A percentile compares a stretch with the other conserved stretches of the same genome.
These are phyloP conservation scores for Aspergillus udagawae DNA, from an alignment of 2,329 filamentous ascomycete species.

Conservation along the genomic window DNA sequence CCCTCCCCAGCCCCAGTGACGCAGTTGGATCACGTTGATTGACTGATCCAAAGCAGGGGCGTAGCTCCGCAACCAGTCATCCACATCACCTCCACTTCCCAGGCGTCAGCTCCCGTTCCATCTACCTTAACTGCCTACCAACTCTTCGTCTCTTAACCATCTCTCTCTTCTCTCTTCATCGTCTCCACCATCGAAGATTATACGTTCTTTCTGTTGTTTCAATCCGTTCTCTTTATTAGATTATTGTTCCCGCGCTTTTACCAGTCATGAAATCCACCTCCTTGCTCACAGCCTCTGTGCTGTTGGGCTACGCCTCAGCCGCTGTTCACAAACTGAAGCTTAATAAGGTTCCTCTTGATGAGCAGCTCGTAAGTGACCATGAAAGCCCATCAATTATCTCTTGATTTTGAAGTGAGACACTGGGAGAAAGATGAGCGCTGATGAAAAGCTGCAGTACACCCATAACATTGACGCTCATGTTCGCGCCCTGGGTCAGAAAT, in stretches of 20 bases:
- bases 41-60: slow-evolving; percentile 8
- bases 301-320: slow-evolving; percentile 78
- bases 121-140: slow-evolving; percentile 3
- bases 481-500: slow-evolving; percentile 86
- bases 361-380: slow-evolving; percentile 73
- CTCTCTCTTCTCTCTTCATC: slow-evolving; percentile 21
- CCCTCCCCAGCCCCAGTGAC: slow-evolving; percentile 16
- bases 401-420: background rate
- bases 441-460: slow-evolving; percentile 55
- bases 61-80: slow-evolving; percentile 23
- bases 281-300: slow-evolving; percentile 71
- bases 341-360: slow-evolving; percentile 87
- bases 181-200: slow-evolving; percentile 14
- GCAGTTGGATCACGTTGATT: slow-evolving; percentile 18
- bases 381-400: background rate
- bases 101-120: slow-evolving; percentile 24
- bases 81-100: slow-evolving; percentile 17
- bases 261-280: slow-evolving; percentile 77
- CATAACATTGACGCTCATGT: slow-evolving; percentile 78
- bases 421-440: background rate
- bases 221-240: background rate
- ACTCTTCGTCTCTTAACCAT: slow-evolving; percentile 16
- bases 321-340: slow-evolving; percentile 95
- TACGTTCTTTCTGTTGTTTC: slow-evolving; percentile 6
- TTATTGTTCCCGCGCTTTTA: slow-evolving; percentile 5